Base-by-base conservation (phyloP, 1,284 basidiomycete genomes). In the Sphagnurus paluster region DNA sequence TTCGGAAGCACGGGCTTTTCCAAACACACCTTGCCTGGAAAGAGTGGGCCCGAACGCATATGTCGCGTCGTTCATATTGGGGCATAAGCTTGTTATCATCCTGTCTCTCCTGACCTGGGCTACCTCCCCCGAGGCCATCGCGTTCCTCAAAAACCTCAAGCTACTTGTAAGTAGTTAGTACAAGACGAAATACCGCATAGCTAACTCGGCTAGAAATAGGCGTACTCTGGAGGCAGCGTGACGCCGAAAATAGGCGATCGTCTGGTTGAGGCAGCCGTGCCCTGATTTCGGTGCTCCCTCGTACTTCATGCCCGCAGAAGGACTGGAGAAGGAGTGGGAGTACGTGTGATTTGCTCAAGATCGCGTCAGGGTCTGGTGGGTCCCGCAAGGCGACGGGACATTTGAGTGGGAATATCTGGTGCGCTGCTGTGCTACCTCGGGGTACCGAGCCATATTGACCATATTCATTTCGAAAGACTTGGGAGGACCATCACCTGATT, bases 391-490 rank as follows among this genome's bases (percentile, higher is more conserved):
- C 1, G 65, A 70, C 51, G 71, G 68, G 20, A 68, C 62, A 0
- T 73, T 62, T 36, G 71, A 75, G 44, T 59, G 56, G 17, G 68
- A 71, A 25, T 57, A 68, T 37, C 39, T 71, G 54, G 71, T 72
- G n/a, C n/a, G n/a, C n/a, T n/a, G n/a, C 28, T 5, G 66, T 59
- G 11, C 8, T 2, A 3, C 16, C 5, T 16, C 10, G n/a, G 14
- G 16, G 13, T 23, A 10, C 10, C 4, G n/a, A 20, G 26, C 24
- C n/a, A 7, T n/a, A 6, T 3, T 20, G 24, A 11, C 21, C 13
- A 24, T 11, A 7, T 16, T 34, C 14, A n/a, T 13, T 10, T 49
- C 45, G 53, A 23, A 3, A 52, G 50, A 30, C 33, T 23, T 38
- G 21, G 17, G 26, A 53, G 20, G 61, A 41, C 1, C 58, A 65